Evolutionary conservation across 1,139 yeast genomes (phyloP), one percentile per base, ranked within the genome.

Genomic region (Trichomonascaceae sp.): DNA sequence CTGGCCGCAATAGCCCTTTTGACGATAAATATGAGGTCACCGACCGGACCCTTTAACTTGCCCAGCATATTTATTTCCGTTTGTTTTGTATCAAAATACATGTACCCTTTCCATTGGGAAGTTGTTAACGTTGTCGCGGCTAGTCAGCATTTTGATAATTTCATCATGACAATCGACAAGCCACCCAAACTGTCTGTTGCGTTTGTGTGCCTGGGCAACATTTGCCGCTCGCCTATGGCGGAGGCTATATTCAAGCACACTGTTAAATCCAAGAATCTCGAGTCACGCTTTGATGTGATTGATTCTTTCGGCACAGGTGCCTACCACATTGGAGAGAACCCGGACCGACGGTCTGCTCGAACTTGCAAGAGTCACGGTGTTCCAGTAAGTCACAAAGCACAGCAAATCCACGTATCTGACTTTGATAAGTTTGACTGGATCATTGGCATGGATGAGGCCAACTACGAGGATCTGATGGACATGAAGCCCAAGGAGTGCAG

Each of bases 211-310:
- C 64, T 85, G 15, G 97, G 97, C 2, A 87, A 87, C 57, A 84
- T 85, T 29, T 87, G 98, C 52, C 89, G 97, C 35, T 85, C 96
- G 1, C 96, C 97, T 8, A 87, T 87, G 97, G 97, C 98, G 0
- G 97, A 87, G 60, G 96, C 95, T 0, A 80, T 85, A 1, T 84
- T 85, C 59, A 65, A 64, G 34, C 74, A 81, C 41, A 64, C 65
- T 17, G 93, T 82, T 3, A 54, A 71, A 37, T 50, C 60, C 22
- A 69, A 74, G 0, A 65, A 66, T 28, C 43, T 62, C n/a, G 41
- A 43, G 11, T 54, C 55, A 23, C 43, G 43, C 27, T 67, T 87
- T 44, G 56, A 62, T 1, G 47, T 51, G 11, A 77, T 84, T 25
- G 95, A 85, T 47, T 85, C 96, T 1, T 87, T 76, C 55, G 97